These are phyloP conservation scores for Triglochin maritima DNA, from an alignment of 106 monocot genomes.

Conservation along the genomic window DNA sequence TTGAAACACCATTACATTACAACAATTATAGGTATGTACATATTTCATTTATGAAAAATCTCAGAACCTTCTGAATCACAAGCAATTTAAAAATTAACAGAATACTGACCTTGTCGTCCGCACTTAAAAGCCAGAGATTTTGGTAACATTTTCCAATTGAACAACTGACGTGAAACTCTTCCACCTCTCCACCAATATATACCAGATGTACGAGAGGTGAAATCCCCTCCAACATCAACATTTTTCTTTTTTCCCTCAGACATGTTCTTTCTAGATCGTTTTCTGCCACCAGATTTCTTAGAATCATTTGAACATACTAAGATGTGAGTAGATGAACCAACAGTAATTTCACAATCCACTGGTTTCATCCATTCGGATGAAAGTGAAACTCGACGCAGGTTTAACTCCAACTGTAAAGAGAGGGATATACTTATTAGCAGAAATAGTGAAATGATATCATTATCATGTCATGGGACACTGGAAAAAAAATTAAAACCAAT, in stretches of 20 bases:
- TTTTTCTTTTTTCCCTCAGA: constrained; percentile 26
- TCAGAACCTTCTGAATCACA: not conserved
- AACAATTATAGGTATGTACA: not conserved
- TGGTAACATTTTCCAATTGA: constrained; percentile 79
- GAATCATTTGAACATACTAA: constrained; percentile 23
- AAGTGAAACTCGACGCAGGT: constrained; percentile 68
- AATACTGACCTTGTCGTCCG: constrained; percentile 65
- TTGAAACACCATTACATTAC: not conserved
- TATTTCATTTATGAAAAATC: not conserved
- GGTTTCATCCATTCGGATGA: constrained; percentile 69
- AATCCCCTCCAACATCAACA: constrained; percentile 13
- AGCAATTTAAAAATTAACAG: constrained; percentile 1
- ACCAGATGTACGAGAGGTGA: constrained; percentile 19
- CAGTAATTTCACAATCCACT: constrained; percentile 39
- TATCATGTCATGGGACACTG: not conserved
- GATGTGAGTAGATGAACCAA: constrained; percentile 58
- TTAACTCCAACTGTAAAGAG: constrained; percentile 72
- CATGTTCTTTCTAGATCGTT: constrained; percentile 31
- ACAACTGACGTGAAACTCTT: constrained; percentile 64
- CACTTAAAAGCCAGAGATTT: constrained; percentile 45
- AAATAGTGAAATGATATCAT: not conserved
- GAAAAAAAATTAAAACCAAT: not conserved
- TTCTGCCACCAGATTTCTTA: constrained; percentile 28
- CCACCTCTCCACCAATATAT: constrained; percentile 96
- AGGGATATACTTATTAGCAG: constrained; percentile 1